Evolutionary conservation across 768 basidiomycete genomes (phyloP), one percentile per base, ranked within the genome.

Genomic region (Suillus ampliporus): DNA sequence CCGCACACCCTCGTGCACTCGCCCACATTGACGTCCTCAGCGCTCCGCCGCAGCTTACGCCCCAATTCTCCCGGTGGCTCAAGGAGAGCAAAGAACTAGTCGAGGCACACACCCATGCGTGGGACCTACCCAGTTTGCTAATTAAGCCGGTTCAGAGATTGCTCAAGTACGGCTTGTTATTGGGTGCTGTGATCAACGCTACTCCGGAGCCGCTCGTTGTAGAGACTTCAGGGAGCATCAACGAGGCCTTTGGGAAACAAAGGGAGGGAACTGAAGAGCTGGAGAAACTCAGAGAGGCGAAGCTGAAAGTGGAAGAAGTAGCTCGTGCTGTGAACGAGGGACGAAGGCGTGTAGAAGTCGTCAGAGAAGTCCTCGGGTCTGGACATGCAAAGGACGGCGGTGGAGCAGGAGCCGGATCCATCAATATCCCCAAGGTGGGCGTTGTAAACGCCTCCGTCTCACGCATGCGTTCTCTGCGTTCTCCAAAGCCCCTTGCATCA

Each of bases 91-190:
- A 86, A 62, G 81, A 79, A 13, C 80, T 90, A 41, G 89, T 91
- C 1, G 84, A 88, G 2, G 83, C 86, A 26, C 82, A 91, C 14
- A 91, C 93, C 0, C 89, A 94, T 69, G 92, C 94, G 3, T 95
- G 94, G 90, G 97, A 99, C 73, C 86, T 99, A 31, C 83, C 93
- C 6, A 95, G 94, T 0, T 85, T 98, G 43, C 89, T 99, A 64
- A 98, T 99, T 76, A 98, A 99, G 76, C 97, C 97, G 38, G 94
- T 99, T 4, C 97, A 99, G 71, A 88, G 97, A 17, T 84, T 98
- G 60, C 87, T 98, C 66, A 99, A 98, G 73, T 99, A 99, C 71
- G 88, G 93, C 0, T 84, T 99, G 10, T 84, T 99, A 34, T 86
- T 99, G 38, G 77, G 79, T 28, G 86, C 91, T 28, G 89, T 94